These are phyloP conservation scores for Kwoniella heveanensis DNA, from an alignment of 768 basidiomycete genomes.

Conservation along the genomic window DNA sequence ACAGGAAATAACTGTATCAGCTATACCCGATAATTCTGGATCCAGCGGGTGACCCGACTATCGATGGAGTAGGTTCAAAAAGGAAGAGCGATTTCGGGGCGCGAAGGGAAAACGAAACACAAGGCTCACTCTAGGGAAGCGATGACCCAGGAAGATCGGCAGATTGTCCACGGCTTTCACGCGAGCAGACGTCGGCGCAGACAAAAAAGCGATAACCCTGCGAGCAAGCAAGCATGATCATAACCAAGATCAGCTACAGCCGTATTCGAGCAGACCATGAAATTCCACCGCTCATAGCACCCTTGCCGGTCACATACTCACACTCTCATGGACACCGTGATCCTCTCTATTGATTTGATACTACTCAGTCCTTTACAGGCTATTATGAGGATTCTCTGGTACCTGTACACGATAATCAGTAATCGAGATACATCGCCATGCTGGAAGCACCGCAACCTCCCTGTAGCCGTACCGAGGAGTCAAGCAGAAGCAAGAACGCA, in stretches of 20 bases:
- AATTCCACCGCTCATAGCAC: too few species aligned
- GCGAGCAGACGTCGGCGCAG: conserved; percentile 60
- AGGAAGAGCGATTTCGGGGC: too few species aligned
- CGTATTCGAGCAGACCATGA: too few species aligned
- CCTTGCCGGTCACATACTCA: conserved; percentile 58
- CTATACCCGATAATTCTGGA: too few species aligned
- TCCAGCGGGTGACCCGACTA: too few species aligned
- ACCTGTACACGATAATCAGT: neutral
- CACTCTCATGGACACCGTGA: conserved; percentile 82
- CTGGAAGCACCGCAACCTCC: too few species aligned
- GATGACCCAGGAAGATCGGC: conserved; percentile 70
- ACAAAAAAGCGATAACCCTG: conserved; percentile 70
- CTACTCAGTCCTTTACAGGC: conserved; percentile 66
- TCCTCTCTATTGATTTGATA: conserved; percentile 80
- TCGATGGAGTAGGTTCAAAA: too few species aligned
- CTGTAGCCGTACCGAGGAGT: too few species aligned
- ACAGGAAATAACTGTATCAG: too few species aligned
- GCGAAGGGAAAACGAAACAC: neutral
- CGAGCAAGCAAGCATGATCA: neutral
- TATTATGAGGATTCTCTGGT: conserved; percentile 60
- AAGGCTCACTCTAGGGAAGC: conserved; percentile 71
- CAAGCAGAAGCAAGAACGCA: too few species aligned
- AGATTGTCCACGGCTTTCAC: conserved; percentile 60
- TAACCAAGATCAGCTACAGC: neutral
- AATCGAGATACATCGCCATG: neutral